These are phyloP conservation scores for Dionaea muscipula DNA, from an alignment of 179 eudicot species.

Conservation along the genomic window DNA sequence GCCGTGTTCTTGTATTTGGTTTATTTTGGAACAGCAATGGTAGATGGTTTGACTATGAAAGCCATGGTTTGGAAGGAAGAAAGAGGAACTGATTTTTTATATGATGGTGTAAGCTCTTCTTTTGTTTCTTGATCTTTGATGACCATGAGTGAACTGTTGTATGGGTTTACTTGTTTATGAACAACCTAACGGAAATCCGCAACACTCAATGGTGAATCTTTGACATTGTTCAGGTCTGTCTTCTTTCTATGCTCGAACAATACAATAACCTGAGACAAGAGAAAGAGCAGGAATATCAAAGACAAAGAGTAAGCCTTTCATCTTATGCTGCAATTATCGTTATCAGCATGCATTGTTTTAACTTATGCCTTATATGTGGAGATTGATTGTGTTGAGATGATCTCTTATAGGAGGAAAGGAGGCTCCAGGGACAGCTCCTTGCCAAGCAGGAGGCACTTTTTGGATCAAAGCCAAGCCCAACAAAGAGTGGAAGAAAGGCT, in stretches of 20 bases:
- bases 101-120: slow-evolving; percentile 49
- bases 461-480: slow-evolving; percentile 85
- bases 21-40: slow-evolving; percentile 39
- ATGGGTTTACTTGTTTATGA: neutral
- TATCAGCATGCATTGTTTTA: neutral
- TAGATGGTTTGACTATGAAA: slow-evolving; percentile 49
- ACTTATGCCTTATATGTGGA: neutral
- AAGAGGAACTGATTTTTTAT: slow-evolving; percentile 41
- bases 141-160: no score
- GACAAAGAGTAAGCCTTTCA: slow-evolving; percentile 40
- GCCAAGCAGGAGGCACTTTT: slow-evolving; percentile 74
- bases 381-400: neutral
- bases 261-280: slow-evolving; percentile 45
- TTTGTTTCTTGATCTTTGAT: slow-evolving; percentile 1
- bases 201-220: neutral
- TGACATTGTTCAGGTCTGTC: slow-evolving; percentile 28
- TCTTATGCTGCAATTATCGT: neutral
- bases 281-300: slow-evolving; percentile 64
- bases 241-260: slow-evolving; percentile 57
- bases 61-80: slow-evolving; percentile 54
- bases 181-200: neutral
- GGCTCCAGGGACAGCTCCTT: slow-evolving; percentile 57
- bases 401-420: slow-evolving; percentile 49
- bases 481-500: slow-evolving; percentile 64
- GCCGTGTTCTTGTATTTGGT: neutral